phyloP scores from a whole-genome alignment of 306 rosid genomes.

The Echinosophora koreensis region DNA sequence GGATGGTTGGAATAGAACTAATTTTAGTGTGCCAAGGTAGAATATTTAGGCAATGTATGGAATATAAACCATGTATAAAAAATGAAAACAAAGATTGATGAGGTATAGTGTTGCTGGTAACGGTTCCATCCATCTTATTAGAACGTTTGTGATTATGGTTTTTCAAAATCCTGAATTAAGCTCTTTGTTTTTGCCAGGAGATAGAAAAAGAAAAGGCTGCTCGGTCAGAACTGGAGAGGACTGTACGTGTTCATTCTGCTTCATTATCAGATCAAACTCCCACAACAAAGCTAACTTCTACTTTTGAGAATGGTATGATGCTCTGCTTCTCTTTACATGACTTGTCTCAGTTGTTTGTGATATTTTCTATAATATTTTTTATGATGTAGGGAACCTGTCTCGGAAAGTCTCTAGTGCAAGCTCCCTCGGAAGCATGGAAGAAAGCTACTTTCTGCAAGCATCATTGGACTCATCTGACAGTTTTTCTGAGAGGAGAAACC shows the following conservation, averaged over 20 bases:
- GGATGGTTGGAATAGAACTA: constrained; percentile 28
- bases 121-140: constrained; percentile 30
- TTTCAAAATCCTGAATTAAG: constrained; percentile 42
- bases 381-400: constrained; percentile 75
- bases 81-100: neutral
- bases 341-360: constrained; percentile 33
- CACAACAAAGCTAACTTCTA: constrained; percentile 61
- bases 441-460: constrained; percentile 96
- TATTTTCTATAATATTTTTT: constrained; percentile 43
- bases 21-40: constrained; percentile 33
- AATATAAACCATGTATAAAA: constrained; percentile 38
- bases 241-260: constrained; percentile 58
- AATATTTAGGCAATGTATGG: constrained; percentile 33
- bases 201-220: constrained; percentile 94
- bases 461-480: constrained; percentile 87
- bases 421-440: constrained; percentile 95
- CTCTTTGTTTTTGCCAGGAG: constrained; percentile 68
- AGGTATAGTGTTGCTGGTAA: constrained; percentile 26
- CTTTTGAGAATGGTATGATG: constrained; percentile 83
- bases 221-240: constrained; percentile 87
- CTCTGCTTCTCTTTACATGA: constrained; percentile 40
- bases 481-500: constrained; percentile 75
- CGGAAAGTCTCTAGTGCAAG: constrained; percentile 85
- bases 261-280: constrained; percentile 68
- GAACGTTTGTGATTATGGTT: constrained; percentile 30